Evolutionary conservation across 495 filamentous ascomycete species (phyloP).

Genomic region (Daldinia childiae): DNA sequence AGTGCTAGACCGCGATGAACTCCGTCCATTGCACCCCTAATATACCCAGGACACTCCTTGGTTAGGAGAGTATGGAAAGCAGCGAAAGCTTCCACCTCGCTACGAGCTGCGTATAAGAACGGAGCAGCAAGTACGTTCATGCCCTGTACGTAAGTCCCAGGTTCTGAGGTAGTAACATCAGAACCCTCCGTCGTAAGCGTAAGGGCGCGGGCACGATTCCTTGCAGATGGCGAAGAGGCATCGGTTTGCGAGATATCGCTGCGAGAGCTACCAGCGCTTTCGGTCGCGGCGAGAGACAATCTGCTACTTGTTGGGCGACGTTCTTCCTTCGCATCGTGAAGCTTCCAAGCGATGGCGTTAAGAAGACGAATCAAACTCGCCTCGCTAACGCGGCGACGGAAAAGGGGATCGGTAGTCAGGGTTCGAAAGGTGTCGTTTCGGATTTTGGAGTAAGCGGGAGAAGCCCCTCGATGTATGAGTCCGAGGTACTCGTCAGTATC

Average conservation of each 20-base stretch:
- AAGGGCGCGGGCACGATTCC: conserved; percentile 60
- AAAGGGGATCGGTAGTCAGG: conserved; percentile 92
- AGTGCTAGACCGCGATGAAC: conserved; percentile 91
- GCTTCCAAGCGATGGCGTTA: conserved; percentile 95
- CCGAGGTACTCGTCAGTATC: conserved; percentile 86
- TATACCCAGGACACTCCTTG: conserved; percentile 90
- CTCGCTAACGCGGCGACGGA: conserved; percentile 93
- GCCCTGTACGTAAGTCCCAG: conserved; percentile 93
- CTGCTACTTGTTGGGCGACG: conserved; percentile 49
- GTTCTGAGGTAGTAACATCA: conserved; percentile 63
- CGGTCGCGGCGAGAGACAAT: conserved; percentile 48
- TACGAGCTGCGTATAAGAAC: conserved; percentile 93
- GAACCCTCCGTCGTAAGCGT: conserved; percentile 68
- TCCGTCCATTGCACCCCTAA: conserved; percentile 95
- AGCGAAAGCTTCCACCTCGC: conserved; percentile 92
- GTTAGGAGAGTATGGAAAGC: conserved; percentile 91
- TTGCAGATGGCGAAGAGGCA: conserved; percentile 55
- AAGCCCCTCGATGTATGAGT: conserved; percentile 91
- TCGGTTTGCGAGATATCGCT: conserved; percentile 50
- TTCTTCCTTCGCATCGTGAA: conserved; percentile 77
- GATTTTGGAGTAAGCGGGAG: conserved; percentile 95
- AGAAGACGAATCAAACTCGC: conserved; percentile 93
- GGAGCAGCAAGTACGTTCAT: conserved; percentile 99
- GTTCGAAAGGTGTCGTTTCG: conserved; percentile 98
- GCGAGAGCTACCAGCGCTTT: conserved; percentile 45